Base-by-base conservation (phyloP, 2,329 filamentous ascomycete species). In the Epichloe festucae region DNA sequence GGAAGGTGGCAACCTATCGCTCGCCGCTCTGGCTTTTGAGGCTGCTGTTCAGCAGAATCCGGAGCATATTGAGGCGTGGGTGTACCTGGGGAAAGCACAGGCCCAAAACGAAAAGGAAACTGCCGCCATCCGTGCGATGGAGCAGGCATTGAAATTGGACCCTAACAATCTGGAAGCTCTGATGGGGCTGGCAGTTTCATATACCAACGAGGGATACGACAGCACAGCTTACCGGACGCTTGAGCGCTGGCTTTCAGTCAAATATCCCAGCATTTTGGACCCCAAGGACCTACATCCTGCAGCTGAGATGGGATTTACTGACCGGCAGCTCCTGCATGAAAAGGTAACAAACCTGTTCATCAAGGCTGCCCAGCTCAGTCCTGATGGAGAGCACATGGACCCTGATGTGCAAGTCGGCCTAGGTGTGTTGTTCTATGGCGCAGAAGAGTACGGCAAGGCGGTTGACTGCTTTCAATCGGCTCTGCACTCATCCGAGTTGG, bases 71-170 rank as follows among this genome's bases (percentile, higher is more conserved):
- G 87, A 95, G 51, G 93, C 93, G 3, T 98, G 93, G 93, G 88
- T 90, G 10, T 85, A 89, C 61, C 79, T 98, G 35, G 93, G 93
- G 50, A 84, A 85, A 50, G 87, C 90, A 17, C 93, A 98, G 70
- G 93, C 93, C 19, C 93, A 98, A 67, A 98, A 98, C 67, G 93
- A 98, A 69, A 98, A 98, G 72, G 93, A 98, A 68, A 86, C 89
- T 8, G 91, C 93, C 0, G 93, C 93, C 2, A 96, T 98, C 57
- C 84, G 93, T 36, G 93, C 93, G 3, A 75, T 97, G 54, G 91
- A 97, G 68, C 87, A 93, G 65, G 89, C 91, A 1, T 72, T 96
- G 56, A 91, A 90, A 67, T 75, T 93, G 31, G 90, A 97, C 61
- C 84, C 89, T 0, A 84, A 82, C 61, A 96, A 95, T 64, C 77